Conservation (phyloP, 441 rosid species). For the Pelargonium fulgidum region DNA sequence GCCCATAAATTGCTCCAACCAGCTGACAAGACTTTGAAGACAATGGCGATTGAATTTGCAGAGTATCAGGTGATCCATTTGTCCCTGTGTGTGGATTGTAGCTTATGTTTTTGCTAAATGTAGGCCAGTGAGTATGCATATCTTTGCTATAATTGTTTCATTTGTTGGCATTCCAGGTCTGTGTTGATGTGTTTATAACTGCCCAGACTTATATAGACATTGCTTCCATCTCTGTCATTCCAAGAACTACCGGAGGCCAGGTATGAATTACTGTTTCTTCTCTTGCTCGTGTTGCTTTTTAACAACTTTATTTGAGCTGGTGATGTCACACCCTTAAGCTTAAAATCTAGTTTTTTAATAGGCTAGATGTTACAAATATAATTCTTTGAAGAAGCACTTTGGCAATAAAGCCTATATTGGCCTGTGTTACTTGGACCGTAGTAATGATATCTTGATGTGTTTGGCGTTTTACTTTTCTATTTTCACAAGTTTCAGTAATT, state of each 20-base stretch:
- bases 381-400: background rate
- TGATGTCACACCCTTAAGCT: background rate
- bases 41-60: constrained; percentile 93
- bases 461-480: background rate
- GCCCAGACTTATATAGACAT: constrained; percentile 76
- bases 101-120: background rate
- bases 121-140: constrained; percentile 11
- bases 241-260: constrained; percentile 96
- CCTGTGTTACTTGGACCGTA: background rate
- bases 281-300: constrained; percentile 2
- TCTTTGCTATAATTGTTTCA: constrained; percentile 13
- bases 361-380: background rate
- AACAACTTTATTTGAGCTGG: constrained; percentile 6
- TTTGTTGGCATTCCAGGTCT: constrained; percentile 49
- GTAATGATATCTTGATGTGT: background rate
- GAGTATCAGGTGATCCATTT: constrained; percentile 62
- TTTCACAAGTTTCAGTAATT: background rate
- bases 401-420: background rate
- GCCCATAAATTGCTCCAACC: constrained; percentile 86
- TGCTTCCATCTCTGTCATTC: constrained; percentile 82
- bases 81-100: no score
- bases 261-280: constrained; percentile 29
- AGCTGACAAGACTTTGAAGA: constrained; percentile 73
- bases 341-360: background rate
- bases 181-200: constrained; percentile 81